A percentile compares a stretch with the other conserved stretches of the same genome.
These are phyloP conservation scores for Exophiala sp. DNA, from an alignment of 2,329 filamentous ascomycete species.

Conservation along the genomic window DNA sequence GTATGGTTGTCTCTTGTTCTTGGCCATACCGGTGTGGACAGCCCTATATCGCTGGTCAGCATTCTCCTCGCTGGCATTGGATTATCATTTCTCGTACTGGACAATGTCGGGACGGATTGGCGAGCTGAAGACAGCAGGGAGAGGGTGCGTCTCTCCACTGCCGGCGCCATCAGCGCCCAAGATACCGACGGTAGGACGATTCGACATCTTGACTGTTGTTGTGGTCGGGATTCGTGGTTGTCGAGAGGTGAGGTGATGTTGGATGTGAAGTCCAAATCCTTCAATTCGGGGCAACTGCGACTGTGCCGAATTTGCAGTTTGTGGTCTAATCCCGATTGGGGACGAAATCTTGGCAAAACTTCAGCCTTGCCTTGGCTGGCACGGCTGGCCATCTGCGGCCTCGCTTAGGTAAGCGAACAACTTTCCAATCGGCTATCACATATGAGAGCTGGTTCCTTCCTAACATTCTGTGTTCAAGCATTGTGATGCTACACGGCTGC, in stretches of 20 bases:
- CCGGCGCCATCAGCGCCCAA: slow-evolving; percentile 92
- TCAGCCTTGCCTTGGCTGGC: slow-evolving; percentile 1
- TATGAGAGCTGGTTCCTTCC: neutral
- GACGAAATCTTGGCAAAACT: slow-evolving; percentile 7
- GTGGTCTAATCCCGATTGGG: slow-evolving; percentile 8
- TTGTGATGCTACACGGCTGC: neutral
- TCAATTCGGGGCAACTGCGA: slow-evolving; percentile 5
- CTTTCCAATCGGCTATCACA: neutral
- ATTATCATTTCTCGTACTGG: slow-evolving; percentile 62
- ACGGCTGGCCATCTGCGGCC: too few relatives aligned
- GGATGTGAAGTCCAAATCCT: neutral
- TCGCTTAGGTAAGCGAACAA: neutral
- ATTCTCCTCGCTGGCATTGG: slow-evolving; percentile 3
- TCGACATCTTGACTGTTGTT: slow-evolving; percentile 63
- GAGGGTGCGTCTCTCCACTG: slow-evolving; percentile 82
- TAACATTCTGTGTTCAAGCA: neutral
- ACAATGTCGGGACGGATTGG: slow-evolving; percentile 99
- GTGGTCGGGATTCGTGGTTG: neutral
- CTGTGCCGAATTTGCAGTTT: slow-evolving; percentile 10
- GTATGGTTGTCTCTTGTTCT: slow-evolving; percentile 99
- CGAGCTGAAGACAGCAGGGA: slow-evolving; percentile 94
- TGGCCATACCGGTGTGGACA: slow-evolving; percentile 97
- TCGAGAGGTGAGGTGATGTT: slow-evolving; percentile 1
- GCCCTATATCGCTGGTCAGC: slow-evolving; percentile 47
- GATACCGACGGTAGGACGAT: slow-evolving; percentile 96